Evolutionary conservation across 2,329 filamentous ascomycete species (phyloP).

Genomic region (Massarina eburnea): DNA sequence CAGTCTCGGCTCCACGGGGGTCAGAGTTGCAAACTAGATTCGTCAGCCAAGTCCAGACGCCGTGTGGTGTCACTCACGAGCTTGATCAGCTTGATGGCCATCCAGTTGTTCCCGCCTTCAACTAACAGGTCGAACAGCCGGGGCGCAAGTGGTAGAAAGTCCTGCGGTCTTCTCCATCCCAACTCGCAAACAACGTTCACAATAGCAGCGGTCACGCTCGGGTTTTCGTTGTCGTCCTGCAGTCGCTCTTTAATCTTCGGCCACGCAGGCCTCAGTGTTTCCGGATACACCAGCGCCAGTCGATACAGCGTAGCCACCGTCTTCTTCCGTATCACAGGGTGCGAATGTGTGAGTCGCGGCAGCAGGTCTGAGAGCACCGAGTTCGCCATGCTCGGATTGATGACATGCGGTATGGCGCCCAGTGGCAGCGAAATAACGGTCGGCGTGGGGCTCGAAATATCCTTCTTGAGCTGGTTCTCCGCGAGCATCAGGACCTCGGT

Average conservation of each 20-base stretch:
- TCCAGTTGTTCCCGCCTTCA: conserved; percentile 96
- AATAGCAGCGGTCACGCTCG: conserved; percentile 91
- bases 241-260: conserved; percentile 95
- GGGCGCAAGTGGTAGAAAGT: conserved; percentile 90
- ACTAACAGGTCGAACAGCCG: conserved; percentile 90
- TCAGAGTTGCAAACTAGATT: conserved; percentile 84
- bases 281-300: conserved; percentile 92
- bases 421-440: conserved; percentile 85
- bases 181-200: conserved; percentile 97
- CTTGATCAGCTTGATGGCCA: conserved; percentile 99
- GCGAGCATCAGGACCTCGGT: conserved; percentile 98
- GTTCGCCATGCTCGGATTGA: conserved; percentile 88
- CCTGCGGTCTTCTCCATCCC: conserved; percentile 88
- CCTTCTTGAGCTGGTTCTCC: conserved; percentile 96
- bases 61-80: conserved; percentile 60
- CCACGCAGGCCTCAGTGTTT: conserved; percentile 89
- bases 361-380: conserved; percentile 85
- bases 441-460: conserved; percentile 71
- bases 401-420: conserved; percentile 87
- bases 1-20: conserved; percentile 85
- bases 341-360: conserved; percentile 82
- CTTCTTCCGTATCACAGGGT: conserved; percentile 88
- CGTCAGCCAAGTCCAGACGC: conserved; percentile 2
- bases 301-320: conserved; percentile 93
- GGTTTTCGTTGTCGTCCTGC: conserved; percentile 86